A percentile compares a stretch with the other conserved stretches of the same genome.
These are phyloP conservation scores for Novymonas esmeraldas DNA, from an alignment of 208 protist genomes.

Conservation along the genomic window DNA sequence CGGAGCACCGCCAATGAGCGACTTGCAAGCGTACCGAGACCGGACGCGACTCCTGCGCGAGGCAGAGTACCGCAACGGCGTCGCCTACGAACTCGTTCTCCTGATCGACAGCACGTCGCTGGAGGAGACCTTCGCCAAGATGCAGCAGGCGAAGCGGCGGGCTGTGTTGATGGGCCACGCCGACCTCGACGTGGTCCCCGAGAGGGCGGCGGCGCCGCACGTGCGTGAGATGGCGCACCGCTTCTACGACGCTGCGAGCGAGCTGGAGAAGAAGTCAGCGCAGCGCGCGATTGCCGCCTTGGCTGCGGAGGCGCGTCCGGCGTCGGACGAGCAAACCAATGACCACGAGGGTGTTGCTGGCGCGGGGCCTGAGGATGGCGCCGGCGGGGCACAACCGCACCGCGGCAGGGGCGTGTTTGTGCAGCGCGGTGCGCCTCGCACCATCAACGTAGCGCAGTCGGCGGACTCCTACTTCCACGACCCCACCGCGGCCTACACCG, in stretches of 20 bases:
- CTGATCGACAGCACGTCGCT: constrained; percentile 73
- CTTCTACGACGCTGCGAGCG: constrained; percentile 59
- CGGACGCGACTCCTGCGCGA: constrained; percentile 52
- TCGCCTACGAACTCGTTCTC: constrained; percentile 69
- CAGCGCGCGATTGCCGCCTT: constrained; percentile 1
- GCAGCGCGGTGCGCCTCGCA: constrained; percentile 36
- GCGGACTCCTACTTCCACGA: constrained; percentile 87
- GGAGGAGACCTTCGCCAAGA: constrained; percentile 45
- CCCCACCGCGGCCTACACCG: constrained; percentile 78
- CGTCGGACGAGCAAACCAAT: too few relatives aligned
- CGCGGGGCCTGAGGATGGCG: too few relatives aligned
- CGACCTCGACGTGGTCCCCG: constrained; percentile 76
- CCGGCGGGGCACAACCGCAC: neutral
- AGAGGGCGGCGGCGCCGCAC: constrained; percentile 56
- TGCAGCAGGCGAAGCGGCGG: constrained; percentile 63
- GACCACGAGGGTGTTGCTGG: too few relatives aligned
- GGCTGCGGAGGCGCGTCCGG: too few relatives aligned
- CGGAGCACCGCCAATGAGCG: too few relatives aligned
- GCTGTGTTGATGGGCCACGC: constrained; percentile 81
- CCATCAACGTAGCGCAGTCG: constrained; percentile 54
- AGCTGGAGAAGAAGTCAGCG: constrained; percentile 10
- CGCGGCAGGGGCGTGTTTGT: constrained; percentile 50
- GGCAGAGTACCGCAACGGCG: constrained; percentile 51
- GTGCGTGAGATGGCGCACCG: constrained; percentile 60
- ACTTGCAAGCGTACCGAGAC: constrained; percentile 37